These are phyloP conservation scores for Sideroxylon spinosum DNA, from an alignment of 179 eudicot genomes.

Conservation along the genomic window DNA sequence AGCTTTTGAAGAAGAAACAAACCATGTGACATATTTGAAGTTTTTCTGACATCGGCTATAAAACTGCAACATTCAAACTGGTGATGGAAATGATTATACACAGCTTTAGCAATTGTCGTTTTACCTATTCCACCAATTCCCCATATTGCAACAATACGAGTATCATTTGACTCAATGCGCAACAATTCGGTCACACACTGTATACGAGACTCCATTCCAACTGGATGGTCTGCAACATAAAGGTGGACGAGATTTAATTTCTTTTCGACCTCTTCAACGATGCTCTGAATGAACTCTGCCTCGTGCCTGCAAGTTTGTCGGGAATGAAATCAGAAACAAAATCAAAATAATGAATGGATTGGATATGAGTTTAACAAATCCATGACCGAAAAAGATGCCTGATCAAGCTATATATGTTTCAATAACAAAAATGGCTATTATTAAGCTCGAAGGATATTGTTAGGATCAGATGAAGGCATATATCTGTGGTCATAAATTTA, in stretches of 20 bases:
- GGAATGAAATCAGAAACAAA: background rate
- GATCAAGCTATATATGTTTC: no score
- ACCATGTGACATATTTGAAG: background rate
- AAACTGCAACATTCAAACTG: constrained; percentile 12
- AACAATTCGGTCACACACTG: background rate
- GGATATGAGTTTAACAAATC: background rate
- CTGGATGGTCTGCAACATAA: background rate
- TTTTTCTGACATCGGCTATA: background rate
- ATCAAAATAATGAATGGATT: background rate
- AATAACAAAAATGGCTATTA: no score
- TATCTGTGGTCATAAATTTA: background rate
- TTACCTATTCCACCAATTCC: constrained; percentile 14
- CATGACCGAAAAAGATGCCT: background rate
- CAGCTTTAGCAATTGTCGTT: constrained; percentile 8
- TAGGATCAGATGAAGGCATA: background rate
- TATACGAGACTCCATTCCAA: constrained; percentile 6
- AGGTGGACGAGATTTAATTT: background rate
- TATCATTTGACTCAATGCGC: background rate
- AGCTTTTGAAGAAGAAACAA: background rate
- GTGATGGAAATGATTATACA: background rate
- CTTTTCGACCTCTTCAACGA: background rate
- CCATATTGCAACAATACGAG: constrained; percentile 8
- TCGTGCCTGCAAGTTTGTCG: background rate
- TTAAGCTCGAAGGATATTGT: no score
- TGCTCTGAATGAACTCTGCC: background rate